Percentiles rank a stretch among this genome's conserved stretches.
Evolutionary conservation across 192 early-diverging fungal genomes (phyloP).

Genomic region (Coemansia sp.): DNA sequence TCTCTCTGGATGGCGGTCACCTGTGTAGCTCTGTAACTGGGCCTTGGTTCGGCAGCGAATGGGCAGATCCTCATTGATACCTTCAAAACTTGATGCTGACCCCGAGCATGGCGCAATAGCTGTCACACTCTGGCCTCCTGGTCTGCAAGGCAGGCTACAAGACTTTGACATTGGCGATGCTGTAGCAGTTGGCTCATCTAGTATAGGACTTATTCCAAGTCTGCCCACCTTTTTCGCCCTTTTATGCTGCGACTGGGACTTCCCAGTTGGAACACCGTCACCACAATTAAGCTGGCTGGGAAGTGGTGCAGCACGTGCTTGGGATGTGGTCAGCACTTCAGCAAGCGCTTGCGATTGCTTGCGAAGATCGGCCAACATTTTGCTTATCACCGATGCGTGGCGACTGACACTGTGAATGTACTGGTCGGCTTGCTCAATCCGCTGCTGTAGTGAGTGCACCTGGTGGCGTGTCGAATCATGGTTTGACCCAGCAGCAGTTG

Average conservation of each 20-base stretch:
- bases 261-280: background rate
- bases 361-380: conserved; percentile 26
- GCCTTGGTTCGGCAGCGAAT: background rate
- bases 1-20: background rate
- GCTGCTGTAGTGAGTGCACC: conserved; percentile 19
- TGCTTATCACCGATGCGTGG: conserved; percentile 19
- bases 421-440: conserved; percentile 29
- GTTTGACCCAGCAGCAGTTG: conserved; percentile 4
- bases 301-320: conserved; percentile 13
- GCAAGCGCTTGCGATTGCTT: conserved; percentile 22
- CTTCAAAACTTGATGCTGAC: background rate
- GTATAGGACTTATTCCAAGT: background rate
- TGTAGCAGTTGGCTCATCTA: background rate
- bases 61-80: background rate
- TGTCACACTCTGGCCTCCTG: background rate
- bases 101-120: background rate
- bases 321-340: conserved; percentile 23
- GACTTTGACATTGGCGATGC: background rate
- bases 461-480: conserved; percentile 10
- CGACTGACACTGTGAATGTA: conserved; percentile 21
- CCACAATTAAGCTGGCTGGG: background rate
- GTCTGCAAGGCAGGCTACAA: background rate
- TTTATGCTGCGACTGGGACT: background rate
- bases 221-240: background rate
- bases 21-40: background rate